A percentile compares a stretch with the other conserved stretches of the same genome.
Conservation (phyloP, 2,329 filamentous ascomycete genomes). For the Nigrograna mackinnonii region DNA sequence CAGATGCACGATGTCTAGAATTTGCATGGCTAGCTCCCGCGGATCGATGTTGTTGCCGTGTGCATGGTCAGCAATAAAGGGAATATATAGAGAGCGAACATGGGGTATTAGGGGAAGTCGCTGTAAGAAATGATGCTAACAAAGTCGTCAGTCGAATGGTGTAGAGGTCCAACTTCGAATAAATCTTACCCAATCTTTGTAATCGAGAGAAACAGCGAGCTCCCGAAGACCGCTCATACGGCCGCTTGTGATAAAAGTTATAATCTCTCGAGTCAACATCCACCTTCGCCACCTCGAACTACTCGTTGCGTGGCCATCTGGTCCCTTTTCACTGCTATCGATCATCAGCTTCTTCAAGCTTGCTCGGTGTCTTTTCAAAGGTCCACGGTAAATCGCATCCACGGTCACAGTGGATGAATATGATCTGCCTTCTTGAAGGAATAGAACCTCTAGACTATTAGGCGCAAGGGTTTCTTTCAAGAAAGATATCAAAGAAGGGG, state of each 20-base stretch:
- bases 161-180: background rate
- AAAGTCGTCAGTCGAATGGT: constrained; percentile 6
- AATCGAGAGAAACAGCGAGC: constrained; percentile 72
- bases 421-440: constrained; percentile 68
- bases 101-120: constrained; percentile 71
- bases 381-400: constrained; percentile 71
- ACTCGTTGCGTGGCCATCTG: constrained; percentile 42
- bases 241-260: constrained; percentile 76
- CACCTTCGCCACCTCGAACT: constrained; percentile 65
- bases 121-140: constrained; percentile 77
- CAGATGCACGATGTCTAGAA: constrained; percentile 77
- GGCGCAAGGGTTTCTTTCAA: constrained; percentile 77
- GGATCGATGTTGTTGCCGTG: constrained; percentile 60
- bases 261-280: constrained; percentile 70
- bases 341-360: constrained; percentile 76
- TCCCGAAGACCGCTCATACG: constrained; percentile 74
- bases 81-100: constrained; percentile 72
- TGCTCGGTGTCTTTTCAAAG: constrained; percentile 69
- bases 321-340: constrained; percentile 66
- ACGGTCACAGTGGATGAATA: constrained; percentile 65
- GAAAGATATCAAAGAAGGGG: constrained; percentile 70
- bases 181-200: constrained; percentile 80
- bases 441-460: constrained; percentile 78
- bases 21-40: constrained; percentile 73
- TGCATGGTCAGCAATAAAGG: constrained; percentile 67